These are phyloP conservation scores for Ustilago curta DNA, from an alignment of 1,284 basidiomycete species.

Conservation along the genomic window DNA sequence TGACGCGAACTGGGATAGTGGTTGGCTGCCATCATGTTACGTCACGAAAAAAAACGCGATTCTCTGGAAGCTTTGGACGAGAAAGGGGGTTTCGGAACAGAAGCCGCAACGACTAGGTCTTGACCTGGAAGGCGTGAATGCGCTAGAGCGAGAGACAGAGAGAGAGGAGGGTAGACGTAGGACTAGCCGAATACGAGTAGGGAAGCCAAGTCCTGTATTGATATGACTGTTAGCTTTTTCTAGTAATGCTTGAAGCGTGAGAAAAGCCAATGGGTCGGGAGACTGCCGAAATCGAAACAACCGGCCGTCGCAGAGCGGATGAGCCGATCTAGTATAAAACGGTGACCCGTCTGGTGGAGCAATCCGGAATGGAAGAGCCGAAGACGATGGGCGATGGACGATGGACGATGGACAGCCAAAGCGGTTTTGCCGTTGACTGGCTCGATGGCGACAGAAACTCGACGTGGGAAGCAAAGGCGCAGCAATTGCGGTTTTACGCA, in stretches of 20 bases:
- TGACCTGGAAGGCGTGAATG: too few relatives aligned
- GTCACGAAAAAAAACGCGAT: background rate
- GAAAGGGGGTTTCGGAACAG: background rate
- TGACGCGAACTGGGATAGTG: slow-evolving; percentile 48
- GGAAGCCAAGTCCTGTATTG: background rate
- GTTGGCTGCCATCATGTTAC: slow-evolving; percentile 54
- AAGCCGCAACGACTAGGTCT: too few relatives aligned
- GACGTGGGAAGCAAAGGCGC: slow-evolving; percentile 1
- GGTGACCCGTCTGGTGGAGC: background rate
- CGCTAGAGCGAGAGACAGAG: too few relatives aligned
- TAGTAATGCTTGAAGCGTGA: background rate
- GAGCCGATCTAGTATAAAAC: background rate
- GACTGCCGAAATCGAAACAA: background rate
- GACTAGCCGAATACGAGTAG: too few relatives aligned
- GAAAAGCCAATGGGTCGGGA: background rate
- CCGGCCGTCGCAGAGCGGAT: background rate
- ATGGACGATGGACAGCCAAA: background rate
- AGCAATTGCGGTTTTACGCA: slow-evolving; percentile 1
- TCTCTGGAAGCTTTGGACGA: background rate
- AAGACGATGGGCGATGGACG: background rate
- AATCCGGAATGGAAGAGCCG: slow-evolving; percentile 5
- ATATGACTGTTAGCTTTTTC: background rate
- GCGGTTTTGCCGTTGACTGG: background rate
- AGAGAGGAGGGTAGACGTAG: too few relatives aligned
- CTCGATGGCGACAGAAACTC: background rate